Evolutionary conservation across 23 red algal genomes (phyloP), one percentile per base, ranked within the genome.

Genomic region (Chondrus crispus): DNA sequence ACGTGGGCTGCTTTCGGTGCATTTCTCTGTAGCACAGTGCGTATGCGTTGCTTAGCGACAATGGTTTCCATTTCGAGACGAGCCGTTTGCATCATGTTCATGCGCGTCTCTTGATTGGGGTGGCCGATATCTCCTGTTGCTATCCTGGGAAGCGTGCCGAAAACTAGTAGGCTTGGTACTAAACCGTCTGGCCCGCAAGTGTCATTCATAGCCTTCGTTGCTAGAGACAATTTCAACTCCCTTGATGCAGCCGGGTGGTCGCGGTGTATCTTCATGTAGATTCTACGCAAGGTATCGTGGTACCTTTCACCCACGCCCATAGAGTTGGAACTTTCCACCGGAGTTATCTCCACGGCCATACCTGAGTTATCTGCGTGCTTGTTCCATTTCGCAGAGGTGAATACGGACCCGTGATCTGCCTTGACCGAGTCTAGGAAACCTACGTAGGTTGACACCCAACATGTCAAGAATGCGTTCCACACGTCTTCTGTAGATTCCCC

Each of bases 161-260:
- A 72, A 70, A 87, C 57, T 64, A 87, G 71, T n/a, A 71, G 63
- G 19, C 24, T 36, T 33, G 82, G 82, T 13, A 72, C 55, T 32
- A 87, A 58, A 14, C 82, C 82, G 22, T 72, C 40, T 5, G 63
- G 82, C n/a, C 82, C 82, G 58, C 20, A 19, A 4, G 57, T 87
- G 38, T 87, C 58, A 35, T 87, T 87, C 7, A 87, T 87, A 35
- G 55, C 54, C 40, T 68, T 72, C 20, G 35, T 30, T 22, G 82
- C 82, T 20, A 68, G 26, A 4, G 60, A 16, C 8, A 74, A 45
- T 46, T 35, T 24, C 6, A 87, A 20, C 40, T 74, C 82, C 26
- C 19, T 33, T 35, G 9, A 11, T 8, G 26, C 24, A 64, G 24
- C 58, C 20, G 58, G 41, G 45, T 74, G 12, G 20, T 74, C 84